phyloP scores from a whole-genome alignment of 768 basidiomycete species.

The Pholiota microspora region DNA sequence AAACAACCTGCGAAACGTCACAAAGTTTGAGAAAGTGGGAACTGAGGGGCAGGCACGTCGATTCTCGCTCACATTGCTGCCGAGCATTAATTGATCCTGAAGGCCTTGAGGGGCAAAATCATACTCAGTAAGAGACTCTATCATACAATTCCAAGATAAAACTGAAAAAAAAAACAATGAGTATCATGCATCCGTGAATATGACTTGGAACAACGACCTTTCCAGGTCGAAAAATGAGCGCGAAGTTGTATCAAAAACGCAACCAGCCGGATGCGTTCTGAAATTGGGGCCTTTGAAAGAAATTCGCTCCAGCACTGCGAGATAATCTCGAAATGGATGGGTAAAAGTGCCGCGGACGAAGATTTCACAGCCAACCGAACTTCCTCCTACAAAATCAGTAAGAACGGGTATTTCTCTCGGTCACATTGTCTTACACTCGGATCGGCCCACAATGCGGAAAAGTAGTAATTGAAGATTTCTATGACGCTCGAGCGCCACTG shows the following conservation, averaged over 20 bases:
- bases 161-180: constrained; percentile 35
- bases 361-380: constrained; percentile 57
- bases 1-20: neutral
- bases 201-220: constrained; percentile 36
- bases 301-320: constrained; percentile 67
- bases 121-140: constrained; percentile 57
- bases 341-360: constrained; percentile 58
- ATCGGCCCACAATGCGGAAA: constrained; percentile 63
- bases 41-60: no score
- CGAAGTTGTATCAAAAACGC: constrained; percentile 66
- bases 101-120: constrained; percentile 38
- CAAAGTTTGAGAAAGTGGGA: neutral
- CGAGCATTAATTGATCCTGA: constrained; percentile 36
- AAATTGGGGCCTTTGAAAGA: constrained; percentile 50
- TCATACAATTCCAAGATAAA: constrained; percentile 60
- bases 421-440: constrained; percentile 40
- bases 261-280: constrained; percentile 56
- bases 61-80: constrained; percentile 44
- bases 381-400: constrained; percentile 56
- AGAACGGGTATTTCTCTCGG: neutral
- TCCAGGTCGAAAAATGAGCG: constrained; percentile 68
- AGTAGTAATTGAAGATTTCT: constrained; percentile 59
- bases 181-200: neutral
- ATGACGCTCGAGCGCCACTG: constrained; percentile 67
- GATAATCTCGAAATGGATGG: constrained; percentile 64